Evolutionary conservation across 768 basidiomycete species (phyloP).

Genomic region (Mycena leptocephala): DNA sequence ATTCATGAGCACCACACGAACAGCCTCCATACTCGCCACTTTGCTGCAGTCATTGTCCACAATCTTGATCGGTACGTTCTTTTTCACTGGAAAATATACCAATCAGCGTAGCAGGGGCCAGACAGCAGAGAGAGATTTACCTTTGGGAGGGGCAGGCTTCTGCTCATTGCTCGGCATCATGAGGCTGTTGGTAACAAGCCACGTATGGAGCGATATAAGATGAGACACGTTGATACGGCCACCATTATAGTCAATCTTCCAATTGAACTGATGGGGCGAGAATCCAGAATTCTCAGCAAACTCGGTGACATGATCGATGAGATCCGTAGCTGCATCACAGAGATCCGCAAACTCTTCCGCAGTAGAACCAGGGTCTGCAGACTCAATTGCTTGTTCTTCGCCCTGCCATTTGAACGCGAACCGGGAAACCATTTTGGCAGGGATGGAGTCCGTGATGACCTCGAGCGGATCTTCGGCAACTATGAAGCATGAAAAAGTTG

Average conservation of each 20-base stretch:
- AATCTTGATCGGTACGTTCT: neutral
- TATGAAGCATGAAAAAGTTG: no score
- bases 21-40: neutral
- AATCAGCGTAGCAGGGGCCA: no score
- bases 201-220: neutral
- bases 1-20: neutral
- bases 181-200: neutral
- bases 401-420: neutral
- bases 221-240: neutral
- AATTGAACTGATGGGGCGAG: neutral
- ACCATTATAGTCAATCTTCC: neutral
- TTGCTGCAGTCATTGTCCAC: neutral
- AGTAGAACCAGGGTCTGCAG: neutral
- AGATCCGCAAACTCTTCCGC: neutral
- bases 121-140: neutral
- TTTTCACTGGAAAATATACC: neutral
- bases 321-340: neutral
- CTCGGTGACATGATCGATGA: neutral
- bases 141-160: no score
- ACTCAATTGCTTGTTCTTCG: neutral
- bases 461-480: neutral
- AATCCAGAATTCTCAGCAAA: neutral
- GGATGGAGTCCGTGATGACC: neutral
- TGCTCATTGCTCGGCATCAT: neutral
- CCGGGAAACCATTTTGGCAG: neutral